Percentiles rank a stretch among this genome's conserved stretches.
These are phyloP conservation scores for Ophiosphaerella korrae DNA, from an alignment of 2,329 filamentous ascomycete species.

Conservation along the genomic window DNA sequence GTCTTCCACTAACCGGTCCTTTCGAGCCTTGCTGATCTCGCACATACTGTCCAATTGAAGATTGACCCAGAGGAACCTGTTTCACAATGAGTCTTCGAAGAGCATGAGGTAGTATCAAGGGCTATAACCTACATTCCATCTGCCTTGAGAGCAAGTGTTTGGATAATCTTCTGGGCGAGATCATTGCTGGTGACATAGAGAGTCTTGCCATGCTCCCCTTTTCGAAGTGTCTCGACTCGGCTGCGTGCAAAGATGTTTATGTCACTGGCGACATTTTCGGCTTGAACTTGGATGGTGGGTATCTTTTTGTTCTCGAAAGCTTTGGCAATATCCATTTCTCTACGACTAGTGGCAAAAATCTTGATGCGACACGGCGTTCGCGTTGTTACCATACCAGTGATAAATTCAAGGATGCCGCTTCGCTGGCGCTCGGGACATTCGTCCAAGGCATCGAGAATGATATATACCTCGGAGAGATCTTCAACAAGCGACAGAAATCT, in stretches of 20 bases:
- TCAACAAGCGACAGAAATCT: conserved; percentile 8
- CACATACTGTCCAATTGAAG: conserved; percentile 25
- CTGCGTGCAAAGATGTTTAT: conserved; percentile 17
- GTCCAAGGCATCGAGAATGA: conserved; percentile 21
- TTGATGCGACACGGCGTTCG: conserved; percentile 12
- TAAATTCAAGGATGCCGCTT: conserved; percentile 4
- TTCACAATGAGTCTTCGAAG: conserved; percentile 1
- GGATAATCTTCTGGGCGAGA: conserved; percentile 17
- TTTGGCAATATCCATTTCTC: conserved; percentile 23
- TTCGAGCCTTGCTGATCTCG: conserved; percentile 17
- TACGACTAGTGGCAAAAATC: conserved; percentile 25
- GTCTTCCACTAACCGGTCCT: conserved; percentile 12
- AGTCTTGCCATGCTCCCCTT: conserved; percentile 18
- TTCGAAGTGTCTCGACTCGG: conserved; percentile 16
- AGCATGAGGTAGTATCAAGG: background rate
- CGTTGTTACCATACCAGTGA: conserved; percentile 11
- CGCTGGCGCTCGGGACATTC: conserved; percentile 18
- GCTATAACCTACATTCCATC: conserved; percentile 24
- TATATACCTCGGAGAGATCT: conserved; percentile 7
- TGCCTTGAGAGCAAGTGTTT: conserved; percentile 19
- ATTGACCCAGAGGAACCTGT: conserved; percentile 29
- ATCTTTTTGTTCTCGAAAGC: conserved; percentile 18
- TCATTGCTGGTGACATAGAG: conserved; percentile 16
- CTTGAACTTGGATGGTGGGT: conserved; percentile 21
- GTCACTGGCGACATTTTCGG: conserved; percentile 20